Conservation (phyloP, 106 monocot genomes). For the Acanthochlamys bracteata region DNA sequence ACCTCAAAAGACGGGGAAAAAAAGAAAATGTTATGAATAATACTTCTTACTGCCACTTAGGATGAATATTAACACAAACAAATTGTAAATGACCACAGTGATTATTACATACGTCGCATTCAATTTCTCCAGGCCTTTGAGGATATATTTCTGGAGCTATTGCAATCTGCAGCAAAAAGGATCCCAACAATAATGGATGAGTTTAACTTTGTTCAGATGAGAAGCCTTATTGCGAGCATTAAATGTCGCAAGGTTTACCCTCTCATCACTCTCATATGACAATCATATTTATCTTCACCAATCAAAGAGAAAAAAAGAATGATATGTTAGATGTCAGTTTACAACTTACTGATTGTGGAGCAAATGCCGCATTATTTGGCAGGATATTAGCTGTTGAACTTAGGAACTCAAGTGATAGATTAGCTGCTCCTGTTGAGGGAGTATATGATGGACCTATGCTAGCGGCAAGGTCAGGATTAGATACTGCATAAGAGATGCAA, state of each 20-base stretch:
- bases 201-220: no score
- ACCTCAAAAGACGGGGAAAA: no score
- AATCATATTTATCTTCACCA: no score
- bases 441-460: constrained; percentile 19
- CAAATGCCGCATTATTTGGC: constrained; percentile 36
- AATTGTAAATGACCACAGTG: no score
- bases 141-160: constrained; percentile 39
- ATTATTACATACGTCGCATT: constrained; percentile 72
- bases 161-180: constrained; percentile 27
- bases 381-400: constrained; percentile 46
- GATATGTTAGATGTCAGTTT: neutral
- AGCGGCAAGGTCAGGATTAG: constrained; percentile 30
- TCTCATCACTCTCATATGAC: no score
- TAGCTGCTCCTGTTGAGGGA: constrained; percentile 26
- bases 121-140: constrained; percentile 81
- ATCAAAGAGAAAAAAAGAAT: no score
- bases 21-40: no score
- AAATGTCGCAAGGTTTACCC: no score
- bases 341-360: constrained; percentile 36
- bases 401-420: constrained; percentile 28
- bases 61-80: no score
- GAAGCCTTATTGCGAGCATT: no score
- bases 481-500: constrained; percentile 33
- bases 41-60: no score
- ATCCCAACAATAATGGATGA: no score